Conservation (phyloP, 2,329 filamentous ascomycete species). For the Ceratocystis harringtonii region DNA sequence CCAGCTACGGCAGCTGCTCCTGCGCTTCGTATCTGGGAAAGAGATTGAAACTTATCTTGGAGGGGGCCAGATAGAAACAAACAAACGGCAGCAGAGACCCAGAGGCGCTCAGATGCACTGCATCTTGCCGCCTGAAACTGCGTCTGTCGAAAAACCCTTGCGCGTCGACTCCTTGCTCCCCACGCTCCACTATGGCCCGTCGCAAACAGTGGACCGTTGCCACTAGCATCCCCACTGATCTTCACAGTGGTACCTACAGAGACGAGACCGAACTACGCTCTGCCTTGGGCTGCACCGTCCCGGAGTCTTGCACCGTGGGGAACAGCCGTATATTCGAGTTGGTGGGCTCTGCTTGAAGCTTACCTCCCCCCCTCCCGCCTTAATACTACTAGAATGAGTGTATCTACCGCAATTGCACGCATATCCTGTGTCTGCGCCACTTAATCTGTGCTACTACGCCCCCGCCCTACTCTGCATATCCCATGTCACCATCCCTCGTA, state of each 20-base stretch:
- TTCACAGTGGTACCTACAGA: not conserved
- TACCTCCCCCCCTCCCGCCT: not conserved
- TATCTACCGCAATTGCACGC: not conserved
- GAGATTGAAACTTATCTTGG: conserved; percentile 3
- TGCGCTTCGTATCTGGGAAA: not conserved
- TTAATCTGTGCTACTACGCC: not conserved
- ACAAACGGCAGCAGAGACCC: not conserved
- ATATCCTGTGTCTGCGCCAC: not conserved
- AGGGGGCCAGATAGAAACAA: not conserved
- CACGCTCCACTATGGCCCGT: not conserved
- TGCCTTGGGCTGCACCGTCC: conserved; percentile 6
- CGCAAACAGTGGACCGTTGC: conserved; percentile 10
- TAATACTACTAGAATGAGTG: not conserved
- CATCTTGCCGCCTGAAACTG: not conserved
- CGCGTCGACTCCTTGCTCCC: not conserved
- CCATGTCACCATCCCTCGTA: conserved; percentile 29
- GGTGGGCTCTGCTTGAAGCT: conserved; percentile 8
- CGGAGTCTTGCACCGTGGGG: conserved; percentile 6
- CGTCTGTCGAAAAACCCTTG: not conserved
- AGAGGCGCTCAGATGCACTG: not conserved
- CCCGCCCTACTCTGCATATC: not conserved
- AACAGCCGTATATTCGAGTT: conserved; percentile 12
- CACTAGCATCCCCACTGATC: conserved; percentile 2
- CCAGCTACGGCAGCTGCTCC: not conserved
- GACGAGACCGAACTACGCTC: not conserved